A percentile compares a stretch with the other conserved stretches of the same genome.
These are phyloP conservation scores for Collybiopsis confluens DNA, from an alignment of 768 basidiomycete species.

Conservation along the genomic window DNA sequence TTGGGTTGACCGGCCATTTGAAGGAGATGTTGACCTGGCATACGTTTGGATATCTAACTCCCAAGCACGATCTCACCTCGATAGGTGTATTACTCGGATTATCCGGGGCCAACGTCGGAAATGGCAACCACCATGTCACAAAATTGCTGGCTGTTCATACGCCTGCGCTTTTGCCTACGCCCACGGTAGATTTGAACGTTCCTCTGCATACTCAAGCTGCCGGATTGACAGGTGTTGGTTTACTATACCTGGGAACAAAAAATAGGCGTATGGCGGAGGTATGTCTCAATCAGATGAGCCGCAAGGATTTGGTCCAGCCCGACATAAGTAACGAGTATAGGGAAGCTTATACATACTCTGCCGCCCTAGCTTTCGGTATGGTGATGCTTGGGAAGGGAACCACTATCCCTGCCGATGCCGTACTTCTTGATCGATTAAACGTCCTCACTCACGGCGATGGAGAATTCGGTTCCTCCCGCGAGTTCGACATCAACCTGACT, in stretches of 20 bases:
- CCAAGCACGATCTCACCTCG: slow-evolving; percentile 93
- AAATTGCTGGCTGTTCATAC: slow-evolving; percentile 91
- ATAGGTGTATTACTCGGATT: slow-evolving; percentile 93
- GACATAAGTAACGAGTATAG: slow-evolving; percentile 86
- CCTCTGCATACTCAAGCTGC: slow-evolving; percentile 87
- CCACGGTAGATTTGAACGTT: slow-evolving; percentile 85
- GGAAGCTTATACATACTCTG: slow-evolving; percentile 87
- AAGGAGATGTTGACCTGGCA: slow-evolving; percentile 91
- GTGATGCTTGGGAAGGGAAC: slow-evolving; percentile 91
- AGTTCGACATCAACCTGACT: slow-evolving; percentile 85
- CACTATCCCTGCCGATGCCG: slow-evolving; percentile 71
- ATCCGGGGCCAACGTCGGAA: slow-evolving; percentile 85
- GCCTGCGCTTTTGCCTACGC: slow-evolving; percentile 85
- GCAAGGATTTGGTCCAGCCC: slow-evolving; percentile 71
- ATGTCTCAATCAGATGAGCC: slow-evolving; percentile 78
- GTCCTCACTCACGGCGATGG: slow-evolving; percentile 75
- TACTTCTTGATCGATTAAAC: slow-evolving; percentile 62
- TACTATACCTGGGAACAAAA: slow-evolving; percentile 85
- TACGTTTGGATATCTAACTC: slow-evolving; percentile 91
- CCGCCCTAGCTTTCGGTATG: slow-evolving; percentile 91
- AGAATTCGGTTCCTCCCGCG: slow-evolving; percentile 32
- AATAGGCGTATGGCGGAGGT: slow-evolving; percentile 92
- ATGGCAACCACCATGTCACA: slow-evolving; percentile 81
- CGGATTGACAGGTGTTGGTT: slow-evolving; percentile 81
- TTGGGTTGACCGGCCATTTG: slow-evolving; percentile 90